Base-by-base conservation (phyloP, 768 basidiomycete genomes). In the Fomitopsis pulvina region DNA sequence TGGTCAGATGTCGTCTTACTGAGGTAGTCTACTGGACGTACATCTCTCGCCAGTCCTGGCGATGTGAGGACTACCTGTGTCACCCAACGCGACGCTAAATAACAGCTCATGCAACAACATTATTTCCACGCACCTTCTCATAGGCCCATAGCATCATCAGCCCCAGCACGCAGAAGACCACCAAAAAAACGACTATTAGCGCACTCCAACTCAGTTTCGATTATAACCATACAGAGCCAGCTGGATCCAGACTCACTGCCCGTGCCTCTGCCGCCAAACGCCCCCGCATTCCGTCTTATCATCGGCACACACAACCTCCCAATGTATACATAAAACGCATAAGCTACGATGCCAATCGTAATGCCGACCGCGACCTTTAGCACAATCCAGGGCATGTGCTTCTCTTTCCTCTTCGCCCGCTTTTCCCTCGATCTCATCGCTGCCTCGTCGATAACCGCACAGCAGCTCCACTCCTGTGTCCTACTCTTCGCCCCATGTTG, bases 141-240 rank as follows among this genome's bases (percentile, higher is more conserved):
- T 94, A 95, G 12, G 83, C 76, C 91, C 91, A 92, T 0, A 83
- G 39, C 73, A 81, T 75, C 77, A 91, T 78, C n/a, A 83, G 54
- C 41, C 78, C 78, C 20, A 94, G 60, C 4, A 87, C 50, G 30
- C 67, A 68, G 59, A 83, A 92, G 0, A 83, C 74, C 1, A 76
- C 72, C 45, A 93, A 62, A 50, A 87, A 74, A 2, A 71, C 81
- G 52, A 88, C 91, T 93, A 26, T 9, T 8, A n/a, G 32, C 22
- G 38, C 28, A 18, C 20, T 42, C 14, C 0, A 40, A 39, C 21
- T 48, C 11, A 42, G 41, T 18, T 27, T 22, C 32, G 6, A 41
- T 51, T 25, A 40, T 32, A 21, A 25, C 10, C 24, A 26, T 3
- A 16, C 4, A 16, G 3, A 24, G 34, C 29, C 30, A 37, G 26